Base-by-base conservation (phyloP, 306 rosid species). In the Trifolium subterraneum region DNA sequence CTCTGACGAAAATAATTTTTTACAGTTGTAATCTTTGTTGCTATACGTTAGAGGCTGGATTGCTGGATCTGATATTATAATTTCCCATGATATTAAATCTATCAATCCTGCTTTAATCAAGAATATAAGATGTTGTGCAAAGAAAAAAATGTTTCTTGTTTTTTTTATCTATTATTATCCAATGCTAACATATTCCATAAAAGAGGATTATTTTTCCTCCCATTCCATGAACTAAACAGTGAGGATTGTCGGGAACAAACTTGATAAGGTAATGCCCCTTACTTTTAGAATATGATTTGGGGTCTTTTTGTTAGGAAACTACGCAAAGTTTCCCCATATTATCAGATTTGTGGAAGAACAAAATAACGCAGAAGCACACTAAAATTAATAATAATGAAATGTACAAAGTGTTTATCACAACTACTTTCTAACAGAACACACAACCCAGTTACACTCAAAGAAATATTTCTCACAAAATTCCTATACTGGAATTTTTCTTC, bases 201-300 rank as follows among this genome's bases (percentile, higher is more conserved):
- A 23, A 56, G 36, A 56, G 63, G 63, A 56, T 56, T 56, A 93
- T 84, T 91, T 93, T 76, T 41, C 88, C 56, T 93, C 97, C 64
- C 74, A 71, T 25, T 88, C 97, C n/a, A 91, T 91, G 98, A 89
- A 93, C 78, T 90, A 84, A 76, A 89, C 97, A 6, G 98, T 86
- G 59, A 80, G 42, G 78, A 45, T 74, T 64, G 97, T 91, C 56
- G 85, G 97, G 81, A 87, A 91, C 77, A 93, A 88, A 85, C 96
- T 93, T 70, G 87, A 89, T 75, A 88, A 93, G 98, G 98, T 93
- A 66, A 81, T 70, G 33, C 14, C 59, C 74, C 70, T 41, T 60
- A 39, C 70, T 42, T 42, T 38, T 47, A 33, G 52, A 42, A 16
- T 47, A 72, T 63, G 78, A 75, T 63, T 58, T 48, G 51, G 45